These are phyloP conservation scores for Allantophomopsis cytisporea DNA, from an alignment of 2,329 filamentous ascomycete genomes.

Conservation along the genomic window DNA sequence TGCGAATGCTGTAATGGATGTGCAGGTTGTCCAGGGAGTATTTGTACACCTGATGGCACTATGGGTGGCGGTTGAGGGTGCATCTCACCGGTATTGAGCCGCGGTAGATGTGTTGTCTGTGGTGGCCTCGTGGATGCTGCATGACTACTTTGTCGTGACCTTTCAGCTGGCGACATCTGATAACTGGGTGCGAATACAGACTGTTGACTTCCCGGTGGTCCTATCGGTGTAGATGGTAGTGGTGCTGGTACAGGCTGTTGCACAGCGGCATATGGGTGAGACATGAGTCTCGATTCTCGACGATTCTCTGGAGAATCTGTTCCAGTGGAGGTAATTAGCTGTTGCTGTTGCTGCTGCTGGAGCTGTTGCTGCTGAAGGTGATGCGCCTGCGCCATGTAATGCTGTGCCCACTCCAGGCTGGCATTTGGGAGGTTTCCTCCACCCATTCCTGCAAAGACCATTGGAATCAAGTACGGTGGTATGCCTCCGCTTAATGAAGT, in stretches of 20 bases:
- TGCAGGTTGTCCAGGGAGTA: conserved; percentile 26
- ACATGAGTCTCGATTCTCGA: conserved; percentile 31
- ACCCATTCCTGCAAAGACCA: conserved; percentile 62
- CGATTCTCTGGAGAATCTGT: conserved; percentile 39
- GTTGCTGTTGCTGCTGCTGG: conserved; percentile 20
- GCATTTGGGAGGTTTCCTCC: conserved; percentile 46
- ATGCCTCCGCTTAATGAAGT: conserved; percentile 58
- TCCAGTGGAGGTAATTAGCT: conserved; percentile 8
- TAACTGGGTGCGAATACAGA: conserved; percentile 15
- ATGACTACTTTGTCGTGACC: conserved; percentile 14
- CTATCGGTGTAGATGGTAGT: conserved; percentile 17
- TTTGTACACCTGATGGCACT: conserved; percentile 25
- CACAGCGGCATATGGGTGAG: conserved; percentile 9
- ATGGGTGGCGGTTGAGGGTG: conserved; percentile 22
- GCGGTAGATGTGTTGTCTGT: conserved; percentile 20
- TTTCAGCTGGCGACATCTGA: conserved; percentile 17
- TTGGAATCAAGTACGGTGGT: conserved; percentile 59
- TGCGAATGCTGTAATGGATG: conserved; percentile 37
- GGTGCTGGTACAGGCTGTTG: conserved; percentile 13
- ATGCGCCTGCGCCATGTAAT: conserved; percentile 41
- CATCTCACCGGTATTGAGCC: conserved; percentile 26
- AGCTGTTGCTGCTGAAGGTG: conserved; percentile 27
- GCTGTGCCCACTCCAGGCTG: conserved; percentile 55
- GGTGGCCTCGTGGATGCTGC: conserved; percentile 8
- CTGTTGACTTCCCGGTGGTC: conserved; percentile 10